Conservation (phyloP, 495 filamentous ascomycete genomes). For the Annulohypoxylon maeteangense region DNA sequence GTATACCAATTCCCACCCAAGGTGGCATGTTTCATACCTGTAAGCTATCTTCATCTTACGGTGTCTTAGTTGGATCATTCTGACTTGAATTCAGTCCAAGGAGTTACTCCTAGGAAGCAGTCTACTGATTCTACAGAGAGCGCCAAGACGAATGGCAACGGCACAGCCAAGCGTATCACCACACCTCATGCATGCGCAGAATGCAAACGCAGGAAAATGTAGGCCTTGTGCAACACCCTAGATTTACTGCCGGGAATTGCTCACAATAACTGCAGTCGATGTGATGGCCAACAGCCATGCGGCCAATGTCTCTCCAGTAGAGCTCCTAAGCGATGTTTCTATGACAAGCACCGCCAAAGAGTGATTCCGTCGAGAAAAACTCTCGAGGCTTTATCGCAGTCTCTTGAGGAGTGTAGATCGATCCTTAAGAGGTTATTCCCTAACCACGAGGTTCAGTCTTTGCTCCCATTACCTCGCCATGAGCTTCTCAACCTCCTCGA, state of each 20-base stretch:
- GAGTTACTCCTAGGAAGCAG: slow-evolving; percentile 59
- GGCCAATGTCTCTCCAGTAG: slow-evolving; percentile 67
- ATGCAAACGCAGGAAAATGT: slow-evolving; percentile 69
- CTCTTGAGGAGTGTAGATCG: slow-evolving; percentile 66
- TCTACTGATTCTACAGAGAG: slow-evolving; percentile 59
- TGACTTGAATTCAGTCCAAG: slow-evolving; percentile 52
- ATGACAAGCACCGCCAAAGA: slow-evolving; percentile 68
- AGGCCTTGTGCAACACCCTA: slow-evolving; percentile 36
- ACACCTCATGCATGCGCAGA: slow-evolving; percentile 69
- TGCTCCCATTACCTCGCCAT: slow-evolving; percentile 62
- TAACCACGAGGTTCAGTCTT: slow-evolving; percentile 61
- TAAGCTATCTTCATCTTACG: slow-evolving; percentile 36
- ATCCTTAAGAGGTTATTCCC: slow-evolving; percentile 66
- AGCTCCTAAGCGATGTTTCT: slow-evolving; percentile 67
- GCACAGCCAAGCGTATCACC: slow-evolving; percentile 57
- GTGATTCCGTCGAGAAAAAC: slow-evolving; percentile 69
- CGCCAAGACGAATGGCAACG: slow-evolving; percentile 53
- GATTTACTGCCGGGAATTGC: slow-evolving; percentile 16
- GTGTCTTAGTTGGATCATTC: slow-evolving; percentile 17
- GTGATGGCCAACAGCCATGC: slow-evolving; percentile 68
- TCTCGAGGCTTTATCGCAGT: slow-evolving; percentile 66
- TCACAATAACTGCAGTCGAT: slow-evolving; percentile 55
- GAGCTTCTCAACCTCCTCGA: slow-evolving; percentile 64
- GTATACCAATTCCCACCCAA: slow-evolving; percentile 60
- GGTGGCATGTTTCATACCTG: slow-evolving; percentile 66